phyloP scores from a whole-genome alignment of 257 asterid species.

The Solanum corneliomulleri region DNA sequence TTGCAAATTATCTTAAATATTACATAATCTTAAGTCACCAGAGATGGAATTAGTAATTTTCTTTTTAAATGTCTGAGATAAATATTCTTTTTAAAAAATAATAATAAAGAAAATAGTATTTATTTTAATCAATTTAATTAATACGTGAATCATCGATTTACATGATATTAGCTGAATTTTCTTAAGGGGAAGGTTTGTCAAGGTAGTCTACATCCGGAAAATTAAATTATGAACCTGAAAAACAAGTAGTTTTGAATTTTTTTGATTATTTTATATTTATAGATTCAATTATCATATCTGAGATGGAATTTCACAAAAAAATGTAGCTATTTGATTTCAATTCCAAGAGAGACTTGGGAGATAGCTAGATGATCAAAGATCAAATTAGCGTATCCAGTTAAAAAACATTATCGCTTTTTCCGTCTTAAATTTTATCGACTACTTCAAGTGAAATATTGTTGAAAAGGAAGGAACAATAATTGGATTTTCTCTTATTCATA shows the following conservation, averaged over 20 bases:
- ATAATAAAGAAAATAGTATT: not conserved
- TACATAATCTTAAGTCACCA: not conserved
- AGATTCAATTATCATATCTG: not conserved
- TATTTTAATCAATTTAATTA: not conserved
- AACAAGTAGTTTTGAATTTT: not conserved
- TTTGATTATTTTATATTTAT: not conserved
- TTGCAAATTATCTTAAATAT: not conserved
- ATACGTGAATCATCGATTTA: not conserved
- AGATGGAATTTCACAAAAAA: not conserved
- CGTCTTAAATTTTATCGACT: not conserved
- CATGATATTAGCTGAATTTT: not conserved
- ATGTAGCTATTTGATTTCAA: not conserved
- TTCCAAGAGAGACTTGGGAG: not conserved
- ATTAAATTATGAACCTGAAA: not conserved
- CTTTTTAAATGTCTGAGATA: not conserved
- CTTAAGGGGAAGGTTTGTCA: not conserved
- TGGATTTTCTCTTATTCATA: not conserved
- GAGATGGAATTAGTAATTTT: not conserved
- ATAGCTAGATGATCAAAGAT: not conserved
- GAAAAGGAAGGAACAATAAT: not conserved
- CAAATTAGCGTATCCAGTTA: not conserved
- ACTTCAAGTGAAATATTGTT: not conserved
- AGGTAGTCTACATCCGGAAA: not conserved
- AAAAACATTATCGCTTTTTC: not conserved
- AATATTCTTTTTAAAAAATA: too few relatives aligned